Base-by-base conservation (phyloP, 805 yeast species). In the Metschnikowia gelsemii region DNA sequence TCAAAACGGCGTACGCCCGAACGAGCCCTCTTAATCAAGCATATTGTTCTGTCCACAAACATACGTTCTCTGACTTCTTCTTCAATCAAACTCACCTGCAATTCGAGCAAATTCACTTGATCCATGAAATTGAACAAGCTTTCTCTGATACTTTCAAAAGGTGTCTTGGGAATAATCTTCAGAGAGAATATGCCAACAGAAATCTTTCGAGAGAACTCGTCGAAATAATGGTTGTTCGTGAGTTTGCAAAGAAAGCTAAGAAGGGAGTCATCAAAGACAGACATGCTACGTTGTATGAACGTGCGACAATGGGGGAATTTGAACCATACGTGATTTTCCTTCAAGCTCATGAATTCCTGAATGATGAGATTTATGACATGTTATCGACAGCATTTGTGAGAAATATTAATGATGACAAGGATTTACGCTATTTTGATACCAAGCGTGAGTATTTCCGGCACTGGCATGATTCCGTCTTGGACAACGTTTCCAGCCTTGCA, bases 11-110 rank as follows among this genome's bases (percentile, higher is more conserved):
- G 7, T 38, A 24, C 16, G 23, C 41, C 8, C n/a, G 31, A 16
- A 38, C 41, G 13, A 23, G 41, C 14, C 41, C 35, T 13, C 23
- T 38, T 13, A 38, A 38, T 19, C 35, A 38, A 14, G 35, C 41
- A 11, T 38, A 38, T 24, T 38, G 41, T 19, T 18, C 35, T 18
- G 35, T 25, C 7, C 31, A 30, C n/a, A 38, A 31, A 9, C n/a
- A 11, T 20, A 31, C 30, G 8, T 31, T 38, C 19, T 13, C 7
- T 11, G 7, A 30, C 6, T 31, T 38, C 20, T 31, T 38, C 4
- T 12, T 17, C 7, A 26, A 14, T 12, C 31, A 5, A 12, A 4
- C 23, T 11, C 11, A 12, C 7, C 18, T n/a, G 24, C 11, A 19
- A 3, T 36, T 22, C 12, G 40, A 36, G 19, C 30, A 18, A 6